Percentiles rank a stretch among this genome's conserved stretches.
phyloP scores from a whole-genome alignment of 306 rosid genomes.

The Corylus heterophylla region DNA sequence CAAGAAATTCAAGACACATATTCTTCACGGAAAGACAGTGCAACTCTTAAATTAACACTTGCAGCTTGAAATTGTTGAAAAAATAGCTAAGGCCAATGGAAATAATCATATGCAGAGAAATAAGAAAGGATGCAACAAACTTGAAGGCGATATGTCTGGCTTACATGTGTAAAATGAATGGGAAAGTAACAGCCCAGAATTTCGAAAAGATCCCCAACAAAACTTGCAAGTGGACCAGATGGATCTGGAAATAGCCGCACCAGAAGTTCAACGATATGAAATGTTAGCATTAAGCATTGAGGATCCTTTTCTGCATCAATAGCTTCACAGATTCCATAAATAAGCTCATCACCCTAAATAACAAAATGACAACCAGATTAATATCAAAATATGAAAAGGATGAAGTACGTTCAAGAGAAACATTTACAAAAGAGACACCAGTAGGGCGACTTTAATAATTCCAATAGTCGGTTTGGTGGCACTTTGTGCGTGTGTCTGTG shows the following conservation, averaged over 20 bases:
- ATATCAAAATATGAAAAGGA: constrained; percentile 5
- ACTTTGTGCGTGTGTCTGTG: not conserved
- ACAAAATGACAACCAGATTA: constrained; percentile 32
- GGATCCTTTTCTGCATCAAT: constrained; percentile 92
- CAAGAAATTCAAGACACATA: not conserved
- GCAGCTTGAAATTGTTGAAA: not conserved
- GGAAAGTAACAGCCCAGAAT: constrained; percentile 87
- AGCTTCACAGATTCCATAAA: constrained; percentile 81
- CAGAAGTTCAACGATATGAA: constrained; percentile 62
- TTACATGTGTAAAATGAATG: constrained; percentile 95
- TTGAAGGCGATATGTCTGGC: constrained; percentile 30
- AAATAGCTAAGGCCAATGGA: constrained; percentile 22
- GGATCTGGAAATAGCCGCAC: constrained; percentile 70
- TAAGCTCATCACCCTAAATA: constrained; percentile 71
- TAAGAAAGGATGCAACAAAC: not conserved
- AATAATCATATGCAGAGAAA: constrained; percentile 20
- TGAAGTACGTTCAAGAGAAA: not conserved
- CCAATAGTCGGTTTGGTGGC: not conserved
- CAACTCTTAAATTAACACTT: not conserved
- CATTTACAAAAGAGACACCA: not conserved
- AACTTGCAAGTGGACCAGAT: constrained; percentile 67
- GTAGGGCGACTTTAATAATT: not conserved
- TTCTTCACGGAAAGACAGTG: not conserved
- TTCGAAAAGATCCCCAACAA: constrained; percentile 66
- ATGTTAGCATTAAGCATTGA: constrained; percentile 72